Evolutionary conservation across 2,329 filamentous ascomycete species (phyloP).

Genomic region (Ascochyta clinopodiicola): DNA sequence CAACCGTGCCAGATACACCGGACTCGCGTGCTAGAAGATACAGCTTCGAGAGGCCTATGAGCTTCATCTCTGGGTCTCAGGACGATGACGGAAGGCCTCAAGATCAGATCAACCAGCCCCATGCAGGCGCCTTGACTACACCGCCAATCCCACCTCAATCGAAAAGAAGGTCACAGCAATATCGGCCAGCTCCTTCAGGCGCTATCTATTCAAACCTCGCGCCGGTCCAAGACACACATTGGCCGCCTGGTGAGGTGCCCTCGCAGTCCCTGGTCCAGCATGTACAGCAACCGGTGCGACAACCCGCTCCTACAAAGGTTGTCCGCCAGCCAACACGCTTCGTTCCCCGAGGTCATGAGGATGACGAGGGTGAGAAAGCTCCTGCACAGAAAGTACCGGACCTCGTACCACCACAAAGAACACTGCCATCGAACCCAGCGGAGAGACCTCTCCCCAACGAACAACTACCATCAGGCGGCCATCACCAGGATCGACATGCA

Average conservation of each 20-base stretch:
- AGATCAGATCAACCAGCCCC: constrained; percentile 43
- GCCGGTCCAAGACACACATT: constrained; percentile 12
- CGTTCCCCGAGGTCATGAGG: constrained; percentile 1
- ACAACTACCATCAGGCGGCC: not conserved
- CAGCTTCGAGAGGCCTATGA: constrained; percentile 47
- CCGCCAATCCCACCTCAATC: constrained; percentile 14
- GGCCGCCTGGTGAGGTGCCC: constrained; percentile 3
- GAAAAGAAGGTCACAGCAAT: constrained; percentile 18
- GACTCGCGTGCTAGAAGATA: constrained; percentile 33
- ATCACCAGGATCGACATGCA: not conserved
- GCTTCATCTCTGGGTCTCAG: constrained; percentile 43
- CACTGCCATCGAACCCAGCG: not conserved
- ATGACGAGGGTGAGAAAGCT: not conserved
- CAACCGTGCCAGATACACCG: constrained; percentile 14
- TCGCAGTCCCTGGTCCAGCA: constrained; percentile 4
- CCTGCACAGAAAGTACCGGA: not conserved
- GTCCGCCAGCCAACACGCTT: constrained; percentile 13
- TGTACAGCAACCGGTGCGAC: constrained; percentile 7
- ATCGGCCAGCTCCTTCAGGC: constrained; percentile 6
- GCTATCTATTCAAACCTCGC: constrained; percentile 20
- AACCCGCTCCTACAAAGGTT: constrained; percentile 5
- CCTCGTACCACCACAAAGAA: not conserved
- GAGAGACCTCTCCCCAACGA: not conserved
- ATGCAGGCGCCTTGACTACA: constrained; percentile 10
- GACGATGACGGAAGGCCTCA: constrained; percentile 45